Conservation (phyloP, 1,284 basidiomycete genomes). For the Malassezia dermatis region DNA sequence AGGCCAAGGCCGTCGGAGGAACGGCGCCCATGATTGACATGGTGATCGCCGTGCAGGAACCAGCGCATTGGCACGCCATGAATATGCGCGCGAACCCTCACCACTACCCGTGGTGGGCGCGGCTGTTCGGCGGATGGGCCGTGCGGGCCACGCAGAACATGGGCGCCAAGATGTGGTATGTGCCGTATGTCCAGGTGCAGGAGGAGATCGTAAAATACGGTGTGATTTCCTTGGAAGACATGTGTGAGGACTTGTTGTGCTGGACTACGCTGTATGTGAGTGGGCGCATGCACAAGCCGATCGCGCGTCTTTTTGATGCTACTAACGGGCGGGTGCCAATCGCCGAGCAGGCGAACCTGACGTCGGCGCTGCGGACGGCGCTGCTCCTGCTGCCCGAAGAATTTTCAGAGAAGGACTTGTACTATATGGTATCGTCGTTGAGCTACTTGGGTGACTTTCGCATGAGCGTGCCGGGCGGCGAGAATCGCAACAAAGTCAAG, state of each 20-base stretch:
- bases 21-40: slow-evolving; percentile 71
- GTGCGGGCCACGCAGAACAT: slow-evolving; percentile 67
- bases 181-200: slow-evolving; percentile 32
- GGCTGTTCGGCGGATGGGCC: slow-evolving; percentile 67
- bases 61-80: slow-evolving; percentile 83
- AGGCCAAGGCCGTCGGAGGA: background rate
- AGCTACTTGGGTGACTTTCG: slow-evolving; percentile 76
- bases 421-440: slow-evolving; percentile 72
- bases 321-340: slow-evolving; percentile 75
- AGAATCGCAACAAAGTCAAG: slow-evolving; percentile 84
- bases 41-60: slow-evolving; percentile 82
- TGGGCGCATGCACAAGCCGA: slow-evolving; percentile 91
- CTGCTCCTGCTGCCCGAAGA: slow-evolving; percentile 55
- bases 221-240: slow-evolving; percentile 78
- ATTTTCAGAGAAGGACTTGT: slow-evolving; percentile 71
- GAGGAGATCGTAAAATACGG: slow-evolving; percentile 86
- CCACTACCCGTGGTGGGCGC: slow-evolving; percentile 78
- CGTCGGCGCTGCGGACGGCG: slow-evolving; percentile 74
- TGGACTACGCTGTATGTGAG: slow-evolving; percentile 90
- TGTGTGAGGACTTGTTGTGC: slow-evolving; percentile 77
- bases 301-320: slow-evolving; percentile 23
- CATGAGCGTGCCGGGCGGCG: slow-evolving; percentile 77
- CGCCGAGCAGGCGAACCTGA: slow-evolving; percentile 84
- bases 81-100: slow-evolving; percentile 79
- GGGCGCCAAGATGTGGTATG: slow-evolving; percentile 74